Evolutionary conservation across 306 rosid species (phyloP).

Genomic region (Vigna unguiculata): DNA sequence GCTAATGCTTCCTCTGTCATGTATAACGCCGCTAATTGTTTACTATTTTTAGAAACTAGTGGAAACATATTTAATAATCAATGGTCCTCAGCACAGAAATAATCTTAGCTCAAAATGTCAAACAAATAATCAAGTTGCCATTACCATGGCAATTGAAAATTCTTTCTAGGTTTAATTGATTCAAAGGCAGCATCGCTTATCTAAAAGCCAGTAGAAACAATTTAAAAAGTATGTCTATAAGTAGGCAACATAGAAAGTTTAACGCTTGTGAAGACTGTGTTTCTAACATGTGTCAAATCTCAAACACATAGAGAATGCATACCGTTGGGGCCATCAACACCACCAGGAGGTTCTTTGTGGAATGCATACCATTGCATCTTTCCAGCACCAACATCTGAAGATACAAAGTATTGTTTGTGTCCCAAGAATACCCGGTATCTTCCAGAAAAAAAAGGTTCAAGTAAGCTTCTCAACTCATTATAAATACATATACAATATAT

Average conservation of each 20-base stretch:
- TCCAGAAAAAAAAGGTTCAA: constrained; percentile 42
- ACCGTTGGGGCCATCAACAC: constrained; percentile 69
- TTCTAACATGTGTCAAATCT: constrained; percentile 32
- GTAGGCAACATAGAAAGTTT: neutral
- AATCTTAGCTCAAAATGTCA: neutral
- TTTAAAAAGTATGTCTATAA: neutral
- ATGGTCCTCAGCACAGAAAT: neutral
- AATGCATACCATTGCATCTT: constrained; percentile 98
- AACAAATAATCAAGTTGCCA: constrained; percentile 17
- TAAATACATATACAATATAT: constrained; percentile 16
- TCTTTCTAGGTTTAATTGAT: neutral
- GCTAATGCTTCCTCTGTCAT: too few relatives aligned
- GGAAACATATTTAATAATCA: neutral
- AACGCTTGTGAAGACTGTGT: neutral
- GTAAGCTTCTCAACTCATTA: constrained; percentile 33
- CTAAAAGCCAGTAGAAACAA: constrained; percentile 16
- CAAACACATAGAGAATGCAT: constrained; percentile 35
- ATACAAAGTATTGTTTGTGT: constrained; percentile 94
- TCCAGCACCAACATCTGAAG: constrained; percentile 90
- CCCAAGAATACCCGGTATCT: constrained; percentile 96
- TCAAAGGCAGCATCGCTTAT: neutral
- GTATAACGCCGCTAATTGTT: neutral
- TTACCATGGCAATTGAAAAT: constrained; percentile 2
- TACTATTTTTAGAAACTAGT: neutral
- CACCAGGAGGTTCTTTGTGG: constrained; percentile 79